These are phyloP conservation scores for Termitomyces sp. DNA, from an alignment of 768 basidiomycete genomes.

Conservation along the genomic window DNA sequence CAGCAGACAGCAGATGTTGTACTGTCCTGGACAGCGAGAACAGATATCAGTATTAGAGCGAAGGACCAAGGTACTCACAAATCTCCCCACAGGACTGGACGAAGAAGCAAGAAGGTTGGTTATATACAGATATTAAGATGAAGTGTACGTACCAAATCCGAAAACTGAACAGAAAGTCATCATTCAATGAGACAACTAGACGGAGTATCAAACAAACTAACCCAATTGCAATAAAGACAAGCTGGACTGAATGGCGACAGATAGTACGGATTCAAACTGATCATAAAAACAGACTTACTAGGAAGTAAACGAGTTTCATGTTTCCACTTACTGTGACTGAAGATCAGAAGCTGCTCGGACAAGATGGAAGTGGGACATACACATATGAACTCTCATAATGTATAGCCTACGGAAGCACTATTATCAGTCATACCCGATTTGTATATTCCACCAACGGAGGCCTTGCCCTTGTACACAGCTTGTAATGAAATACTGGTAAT, in stretches of 20 bases:
- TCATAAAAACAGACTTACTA: background rate
- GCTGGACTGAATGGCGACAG: background rate
- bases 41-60: background rate
- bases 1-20: slow-evolving; percentile 1
- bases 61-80: background rate
- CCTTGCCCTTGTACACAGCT: slow-evolving; percentile 8
- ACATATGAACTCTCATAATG: slow-evolving; percentile 9
- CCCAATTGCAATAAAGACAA: slow-evolving; percentile 8
- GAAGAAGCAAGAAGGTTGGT: background rate
- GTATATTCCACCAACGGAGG: background rate
- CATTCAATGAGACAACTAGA: background rate
- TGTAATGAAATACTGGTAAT: slow-evolving; percentile 3
- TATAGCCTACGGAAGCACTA: background rate
- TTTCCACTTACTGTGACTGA: slow-evolving; percentile 2
- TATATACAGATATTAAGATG: background rate
- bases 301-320: slow-evolving; percentile 4
- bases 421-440: background rate
- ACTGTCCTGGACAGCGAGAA: background rate
- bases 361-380: background rate
- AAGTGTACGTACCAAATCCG: slow-evolving; percentile 2
- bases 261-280: background rate
- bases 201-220: background rate
- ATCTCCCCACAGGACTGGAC: slow-evolving; percentile 7
- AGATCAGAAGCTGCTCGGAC: background rate
- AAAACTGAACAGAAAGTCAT: background rate